A percentile compares a stretch with the other conserved stretches of the same genome.
These are phyloP conservation scores for Pyracantha coccinea DNA, from an alignment of 331 rosid species.

Conservation along the genomic window DNA sequence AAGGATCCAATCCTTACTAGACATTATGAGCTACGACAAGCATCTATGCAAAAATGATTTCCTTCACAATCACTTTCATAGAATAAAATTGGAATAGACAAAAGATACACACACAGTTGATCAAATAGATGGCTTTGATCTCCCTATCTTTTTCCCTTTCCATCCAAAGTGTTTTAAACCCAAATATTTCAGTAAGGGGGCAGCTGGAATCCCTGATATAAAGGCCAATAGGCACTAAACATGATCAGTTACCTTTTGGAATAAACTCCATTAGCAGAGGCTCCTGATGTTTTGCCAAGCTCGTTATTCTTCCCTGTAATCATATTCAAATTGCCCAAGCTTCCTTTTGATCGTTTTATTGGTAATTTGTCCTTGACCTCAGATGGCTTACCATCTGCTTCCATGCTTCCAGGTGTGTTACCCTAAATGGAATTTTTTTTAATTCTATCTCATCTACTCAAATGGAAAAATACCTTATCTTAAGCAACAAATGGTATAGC, in stretches of 20 bases:
- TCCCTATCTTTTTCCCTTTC: not conserved
- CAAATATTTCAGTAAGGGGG: not conserved
- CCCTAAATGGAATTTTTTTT: constrained; percentile 51
- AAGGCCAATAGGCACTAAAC: not conserved
- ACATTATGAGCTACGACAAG: constrained; percentile 1
- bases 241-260: constrained; percentile 68
- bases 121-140: not conserved
- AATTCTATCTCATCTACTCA: constrained; percentile 18
- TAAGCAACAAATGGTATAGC: constrained; percentile 11
- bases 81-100: not conserved
- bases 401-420: constrained; percentile 72
- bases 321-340: constrained; percentile 96
- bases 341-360: constrained; percentile 96
- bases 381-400: constrained; percentile 74
- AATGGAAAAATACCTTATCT: constrained; percentile 13
- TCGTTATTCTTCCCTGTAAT: constrained; percentile 88
- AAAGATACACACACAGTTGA: not conserved
- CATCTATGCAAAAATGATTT: not conserved
- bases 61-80: not conserved
- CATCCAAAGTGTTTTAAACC: not conserved
- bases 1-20: not conserved
- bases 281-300: constrained; percentile 60
- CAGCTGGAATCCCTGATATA: not conserved
- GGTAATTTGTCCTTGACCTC: constrained; percentile 92
- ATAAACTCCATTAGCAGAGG: constrained; percentile 72